Conservation (phyloP, 139 green algal species). For the Spirogloea muscicola region DNA sequence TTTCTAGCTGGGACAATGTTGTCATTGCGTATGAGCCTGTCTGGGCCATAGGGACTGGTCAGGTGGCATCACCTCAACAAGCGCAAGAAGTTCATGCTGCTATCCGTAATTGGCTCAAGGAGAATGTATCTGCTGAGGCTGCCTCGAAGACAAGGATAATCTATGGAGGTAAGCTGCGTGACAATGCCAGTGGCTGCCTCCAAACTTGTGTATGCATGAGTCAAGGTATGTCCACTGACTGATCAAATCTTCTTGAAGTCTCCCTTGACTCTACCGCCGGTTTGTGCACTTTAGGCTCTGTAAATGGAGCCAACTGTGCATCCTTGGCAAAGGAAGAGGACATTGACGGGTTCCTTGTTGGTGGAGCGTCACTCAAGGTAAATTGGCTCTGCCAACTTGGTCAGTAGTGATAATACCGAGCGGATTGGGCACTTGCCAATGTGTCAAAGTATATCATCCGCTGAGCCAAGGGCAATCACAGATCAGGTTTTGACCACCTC, state of each 20-base stretch:
- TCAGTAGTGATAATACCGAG: background rate
- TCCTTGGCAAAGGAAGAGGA: conserved; percentile 65
- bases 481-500: background rate
- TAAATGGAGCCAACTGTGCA: conserved; percentile 81
- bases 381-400: background rate
- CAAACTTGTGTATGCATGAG: background rate
- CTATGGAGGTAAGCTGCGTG: conserved; percentile 22
- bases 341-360: conserved; percentile 53
- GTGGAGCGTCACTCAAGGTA: conserved; percentile 47
- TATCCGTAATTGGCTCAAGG: conserved; percentile 70
- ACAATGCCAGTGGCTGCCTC: background rate
- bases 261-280: background rate
- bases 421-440: background rate
- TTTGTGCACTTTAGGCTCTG: conserved; percentile 47
- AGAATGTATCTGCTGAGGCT: conserved; percentile 59
- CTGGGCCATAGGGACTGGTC: conserved; percentile 69
- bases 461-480: background rate
- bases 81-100: conserved; percentile 64
- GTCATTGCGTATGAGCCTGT: conserved; percentile 98
- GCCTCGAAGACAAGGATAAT: conserved; percentile 21
- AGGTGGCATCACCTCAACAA: conserved; percentile 75
- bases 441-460: background rate
- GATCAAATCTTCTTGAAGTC: too few relatives aligned
- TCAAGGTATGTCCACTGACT: background rate
- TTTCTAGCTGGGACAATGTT: conserved; percentile 77